Base-by-base conservation (phyloP, 192 early-diverging fungal species). In the Piromyces finnis region DNA sequence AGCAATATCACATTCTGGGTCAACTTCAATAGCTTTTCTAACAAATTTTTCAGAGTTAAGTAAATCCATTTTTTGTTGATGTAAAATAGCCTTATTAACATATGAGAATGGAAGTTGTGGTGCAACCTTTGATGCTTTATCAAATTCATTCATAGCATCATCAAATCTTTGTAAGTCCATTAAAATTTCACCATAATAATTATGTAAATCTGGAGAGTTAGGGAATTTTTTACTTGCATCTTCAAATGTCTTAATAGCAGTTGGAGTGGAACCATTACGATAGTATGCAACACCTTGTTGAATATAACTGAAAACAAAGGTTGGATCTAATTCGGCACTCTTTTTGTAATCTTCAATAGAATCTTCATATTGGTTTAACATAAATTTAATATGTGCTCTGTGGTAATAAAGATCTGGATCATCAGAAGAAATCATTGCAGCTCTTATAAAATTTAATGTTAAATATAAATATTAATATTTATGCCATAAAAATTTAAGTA, bases 101-200 rank as follows among this genome's bases (percentile, higher is more conserved):
- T 96, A 97, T n/a, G 96, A 94, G 78, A 98, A 87, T n/a, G 97
- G 95, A 83, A 94, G 95, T 78, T 86, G 86, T 7, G 88, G 85
- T 83, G 94, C 92, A 82, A 98, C 85, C 79, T 91, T 87, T 68
- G 96, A 90, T 1, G 97, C 95, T 85, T 96, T 96, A 81, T 94
- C 93, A 82, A 98, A 98, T 80, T 90, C 90, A 17, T 90, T 88
- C 81, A 92, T 85, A 3, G 97, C 96, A 83, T 81, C 80, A 29
- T 81, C 80, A 26, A 81, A 68, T 68, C 51, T 77, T 29, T 77
- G 91, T 83, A 94, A 93, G 82, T 99, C 97, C 78, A 94, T 85
- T 39, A 98, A 84, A 28, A 99, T 87, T 87, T 99, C 97, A 83
- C 95, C 97, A 77, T 97, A 96, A 86, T 98, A 99, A 88, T 98